Conservation (phyloP, 495 filamentous ascomycete species). For the Xylaria grammica region DNA sequence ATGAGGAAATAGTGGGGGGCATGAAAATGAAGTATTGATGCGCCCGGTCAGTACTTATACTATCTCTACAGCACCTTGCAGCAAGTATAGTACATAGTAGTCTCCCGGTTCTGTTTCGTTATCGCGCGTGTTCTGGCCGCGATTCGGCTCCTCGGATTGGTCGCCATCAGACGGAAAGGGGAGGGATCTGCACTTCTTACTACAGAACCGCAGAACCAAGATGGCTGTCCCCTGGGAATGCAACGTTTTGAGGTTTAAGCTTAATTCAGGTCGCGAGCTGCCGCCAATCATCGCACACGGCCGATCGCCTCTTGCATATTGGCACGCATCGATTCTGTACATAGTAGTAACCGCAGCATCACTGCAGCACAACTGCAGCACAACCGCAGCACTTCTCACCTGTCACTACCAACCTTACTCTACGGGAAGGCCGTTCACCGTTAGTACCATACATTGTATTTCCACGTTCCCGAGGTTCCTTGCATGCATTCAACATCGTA, state of each 20-base stretch:
- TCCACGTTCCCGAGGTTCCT: too few species aligned
- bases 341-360: neutral
- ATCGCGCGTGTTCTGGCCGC: neutral
- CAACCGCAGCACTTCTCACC: neutral
- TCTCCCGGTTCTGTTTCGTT: neutral
- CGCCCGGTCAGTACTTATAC: too few species aligned
- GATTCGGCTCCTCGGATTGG: neutral
- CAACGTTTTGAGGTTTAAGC: conserved; percentile 17
- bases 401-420: neutral
- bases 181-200: neutral
- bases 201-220: neutral
- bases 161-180: conserved; percentile 4
- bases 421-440: neutral
- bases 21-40: neutral
- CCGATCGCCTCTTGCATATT: conserved; percentile 10
- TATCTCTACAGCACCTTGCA: neutral
- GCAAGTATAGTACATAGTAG: too few species aligned
- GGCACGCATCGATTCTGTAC: neutral
- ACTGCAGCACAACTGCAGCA: too few species aligned
- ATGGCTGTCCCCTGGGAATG: conserved; percentile 5
- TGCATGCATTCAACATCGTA: too few species aligned
- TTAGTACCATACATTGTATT: too few species aligned
- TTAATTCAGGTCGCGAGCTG: conserved; percentile 5
- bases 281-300: conserved; percentile 8
- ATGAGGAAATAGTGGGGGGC: neutral